phyloP scores from a whole-genome alignment of 192 early-diverging fungal genomes.

The Kappamyces sp. region DNA sequence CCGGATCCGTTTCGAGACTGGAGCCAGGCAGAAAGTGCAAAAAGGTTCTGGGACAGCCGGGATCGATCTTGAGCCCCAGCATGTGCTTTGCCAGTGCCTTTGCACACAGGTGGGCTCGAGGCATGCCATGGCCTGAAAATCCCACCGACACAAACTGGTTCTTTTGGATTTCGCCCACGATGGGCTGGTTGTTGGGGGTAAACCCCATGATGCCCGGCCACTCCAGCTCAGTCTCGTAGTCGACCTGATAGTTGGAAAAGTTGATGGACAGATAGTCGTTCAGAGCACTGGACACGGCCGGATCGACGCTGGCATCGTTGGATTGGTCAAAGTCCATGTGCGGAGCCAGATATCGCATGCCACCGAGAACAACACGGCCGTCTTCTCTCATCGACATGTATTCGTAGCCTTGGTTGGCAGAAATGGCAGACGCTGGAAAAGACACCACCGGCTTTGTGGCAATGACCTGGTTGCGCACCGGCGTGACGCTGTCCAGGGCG shows the following conservation, averaged over 20 bases:
- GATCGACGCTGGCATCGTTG: constrained; percentile 30
- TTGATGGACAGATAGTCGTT: constrained; percentile 16
- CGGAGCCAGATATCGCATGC: constrained; percentile 31
- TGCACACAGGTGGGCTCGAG: constrained; percentile 24
- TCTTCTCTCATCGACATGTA: constrained; percentile 39
- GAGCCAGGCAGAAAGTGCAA: not conserved
- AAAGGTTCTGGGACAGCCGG: constrained; percentile 9
- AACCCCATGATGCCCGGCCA: constrained; percentile 52
- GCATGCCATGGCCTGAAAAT: constrained; percentile 48
- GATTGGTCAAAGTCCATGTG: constrained; percentile 27
- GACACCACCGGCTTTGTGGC: constrained; percentile 23
- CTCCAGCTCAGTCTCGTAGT: constrained; percentile 20
- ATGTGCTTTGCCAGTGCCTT: constrained; percentile 10
- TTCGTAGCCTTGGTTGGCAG: constrained; percentile 41
- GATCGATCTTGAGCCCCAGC: constrained; percentile 9
- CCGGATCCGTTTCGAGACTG: too few relatives aligned
- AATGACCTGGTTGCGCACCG: constrained; percentile 48
- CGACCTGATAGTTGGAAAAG: constrained; percentile 8
- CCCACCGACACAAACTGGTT: constrained; percentile 27
- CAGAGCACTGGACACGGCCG: constrained; percentile 21
- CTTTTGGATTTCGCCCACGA: constrained; percentile 28
- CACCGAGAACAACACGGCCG: constrained; percentile 40
- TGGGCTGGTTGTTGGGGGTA: constrained; percentile 27
- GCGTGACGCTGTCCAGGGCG: constrained; percentile 25
- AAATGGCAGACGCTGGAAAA: constrained; percentile 26